Base-by-base conservation (phyloP, 257 asterid genomes). In the Rehmannia glutinosa region DNA sequence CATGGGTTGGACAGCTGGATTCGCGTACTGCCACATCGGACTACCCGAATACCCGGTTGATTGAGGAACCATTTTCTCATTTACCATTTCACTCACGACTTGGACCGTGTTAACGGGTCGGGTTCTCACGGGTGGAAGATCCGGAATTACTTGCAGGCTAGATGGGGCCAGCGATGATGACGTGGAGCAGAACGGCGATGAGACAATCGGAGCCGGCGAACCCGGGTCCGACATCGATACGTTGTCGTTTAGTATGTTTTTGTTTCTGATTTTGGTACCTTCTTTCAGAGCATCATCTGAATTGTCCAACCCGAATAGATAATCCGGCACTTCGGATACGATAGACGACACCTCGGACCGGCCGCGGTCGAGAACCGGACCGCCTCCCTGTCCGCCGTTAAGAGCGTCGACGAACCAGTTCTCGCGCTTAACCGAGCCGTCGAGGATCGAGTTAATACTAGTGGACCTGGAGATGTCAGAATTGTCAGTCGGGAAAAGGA, bases 401-500 rank as follows among this genome's bases (percentile, higher is more conserved):
- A 92, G 91, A 13, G 96, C 92, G 75, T 90, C 97, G 21, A 85
- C 62, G 72, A 92, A 92, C 97, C 98, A 92, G 71, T 66, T 87
- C 83, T 90, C 87, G 24, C 96, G 90, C 89, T 84, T 90, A 36
- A 72, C 78, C 17, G 97, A 92, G 72, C 98, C 98, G 79, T 86
- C 91, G 7, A 92, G 98, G 32, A 92, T 86, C 0, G 98, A 86
- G 79, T 79, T 78, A 50, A 92, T 89, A 41, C 87, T 81, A 8
- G 71, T 72, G 66, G 92, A 49, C 66, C 97, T 67, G 13, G 96
- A 87, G 56, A 1, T 27, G 28, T 62, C 82, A 6, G 46, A 63
- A 13, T 69, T 47, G 2, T 86, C 92, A 0, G 47, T 55, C 0
- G 85, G 71, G 78, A 92, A 92, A 2, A 92, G 81, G 27, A 92